Conservation (phyloP, 257 asterid species). For the Ehretia macrophylla region DNA sequence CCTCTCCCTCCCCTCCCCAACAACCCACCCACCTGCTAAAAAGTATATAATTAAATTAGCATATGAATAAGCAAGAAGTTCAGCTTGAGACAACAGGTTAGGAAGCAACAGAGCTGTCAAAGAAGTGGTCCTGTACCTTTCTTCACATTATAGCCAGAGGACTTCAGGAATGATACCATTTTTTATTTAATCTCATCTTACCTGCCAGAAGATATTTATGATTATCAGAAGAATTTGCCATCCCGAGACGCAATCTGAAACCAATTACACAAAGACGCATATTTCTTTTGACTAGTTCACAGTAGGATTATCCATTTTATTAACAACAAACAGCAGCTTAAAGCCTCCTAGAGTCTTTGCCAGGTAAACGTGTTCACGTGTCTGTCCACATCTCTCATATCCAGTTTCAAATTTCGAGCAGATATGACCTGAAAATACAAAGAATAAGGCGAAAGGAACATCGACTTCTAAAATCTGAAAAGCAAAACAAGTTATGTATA, state of each 20-base stretch:
- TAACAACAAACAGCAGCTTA: slow-evolving; percentile 86
- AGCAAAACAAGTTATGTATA: neutral
- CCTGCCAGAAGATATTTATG: slow-evolving; percentile 30
- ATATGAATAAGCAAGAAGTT: too few species aligned
- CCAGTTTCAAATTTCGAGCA: slow-evolving; percentile 99
- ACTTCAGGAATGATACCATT: slow-evolving; percentile 63
- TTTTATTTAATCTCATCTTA: slow-evolving; percentile 85
- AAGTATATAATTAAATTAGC: too few species aligned
- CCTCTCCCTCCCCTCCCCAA: neutral
- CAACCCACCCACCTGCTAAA: too few species aligned
- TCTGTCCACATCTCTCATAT: slow-evolving; percentile 98
- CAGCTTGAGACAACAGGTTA: too few species aligned
- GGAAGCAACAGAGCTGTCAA: too few species aligned
- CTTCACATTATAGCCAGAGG: slow-evolving; percentile 88
- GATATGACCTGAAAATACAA: slow-evolving; percentile 63
- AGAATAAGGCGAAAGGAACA: neutral
- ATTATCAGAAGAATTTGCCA: too few species aligned
- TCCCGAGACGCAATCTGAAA: too few species aligned
- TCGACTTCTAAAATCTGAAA: neutral
- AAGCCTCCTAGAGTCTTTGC: slow-evolving; percentile 94
- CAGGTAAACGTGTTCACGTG: slow-evolving; percentile 95
- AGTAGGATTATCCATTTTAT: slow-evolving; percentile 97
- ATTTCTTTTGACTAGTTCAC: slow-evolving; percentile 95
- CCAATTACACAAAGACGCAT: slow-evolving; percentile 27
- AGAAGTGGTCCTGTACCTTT: slow-evolving; percentile 53